Conservation (phyloP, 2,329 filamentous ascomycete species). For the Colletotrichum sublineola region DNA sequence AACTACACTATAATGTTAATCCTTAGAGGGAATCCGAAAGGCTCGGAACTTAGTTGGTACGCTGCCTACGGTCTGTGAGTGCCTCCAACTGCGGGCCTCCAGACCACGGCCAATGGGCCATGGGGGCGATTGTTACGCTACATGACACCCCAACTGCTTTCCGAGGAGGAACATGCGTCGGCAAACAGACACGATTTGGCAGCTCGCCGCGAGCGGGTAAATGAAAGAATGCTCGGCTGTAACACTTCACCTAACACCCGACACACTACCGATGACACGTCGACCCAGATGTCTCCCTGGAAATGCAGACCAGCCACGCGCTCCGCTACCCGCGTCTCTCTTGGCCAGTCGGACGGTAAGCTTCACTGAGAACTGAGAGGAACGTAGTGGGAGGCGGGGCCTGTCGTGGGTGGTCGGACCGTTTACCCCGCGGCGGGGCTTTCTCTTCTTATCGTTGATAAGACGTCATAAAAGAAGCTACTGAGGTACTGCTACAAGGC, state of each 20-base stretch:
- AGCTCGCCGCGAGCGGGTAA: not conserved
- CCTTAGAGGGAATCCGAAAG: too few relatives aligned
- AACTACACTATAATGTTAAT: too few relatives aligned
- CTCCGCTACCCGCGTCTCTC: not conserved
- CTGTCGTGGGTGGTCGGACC: conserved; percentile 13
- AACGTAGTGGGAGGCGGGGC: not conserved
- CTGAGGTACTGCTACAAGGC: too few relatives aligned
- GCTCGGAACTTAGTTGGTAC: too few relatives aligned
- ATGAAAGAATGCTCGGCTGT: conserved; percentile 3
- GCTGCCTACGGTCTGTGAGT: too few relatives aligned
- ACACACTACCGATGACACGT: not conserved
- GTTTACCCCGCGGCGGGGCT: conserved; percentile 36
- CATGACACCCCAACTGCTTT: not conserved
- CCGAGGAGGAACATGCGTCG: not conserved
- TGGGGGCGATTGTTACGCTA: not conserved
- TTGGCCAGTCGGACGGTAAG: too few relatives aligned
- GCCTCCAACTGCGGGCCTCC: too few relatives aligned
- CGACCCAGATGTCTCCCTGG: not conserved
- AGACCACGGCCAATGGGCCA: too few relatives aligned
- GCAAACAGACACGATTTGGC: not conserved
- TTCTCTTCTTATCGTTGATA: conserved; percentile 30
- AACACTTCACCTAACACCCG: not conserved
- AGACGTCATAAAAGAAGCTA: conserved; percentile 29
- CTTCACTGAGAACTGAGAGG: not conserved
- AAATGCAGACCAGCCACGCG: not conserved